Evolutionary conservation across 768 basidiomycete species (phyloP).

Genomic region (Podaxis rugospora): DNA sequence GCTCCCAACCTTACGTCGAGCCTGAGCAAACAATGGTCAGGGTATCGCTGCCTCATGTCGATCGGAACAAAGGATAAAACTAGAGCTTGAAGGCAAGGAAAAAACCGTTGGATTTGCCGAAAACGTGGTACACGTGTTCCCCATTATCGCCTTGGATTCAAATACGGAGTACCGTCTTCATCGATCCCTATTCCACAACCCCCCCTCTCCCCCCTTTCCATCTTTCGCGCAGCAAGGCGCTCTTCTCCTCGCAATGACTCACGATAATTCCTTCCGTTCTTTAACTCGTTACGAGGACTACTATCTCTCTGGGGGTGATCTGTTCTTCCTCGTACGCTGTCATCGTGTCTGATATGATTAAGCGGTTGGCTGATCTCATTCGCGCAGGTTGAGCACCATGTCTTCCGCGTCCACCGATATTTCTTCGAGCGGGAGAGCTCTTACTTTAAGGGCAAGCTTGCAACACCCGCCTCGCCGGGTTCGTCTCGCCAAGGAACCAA

Average conservation of each 20-base stretch:
- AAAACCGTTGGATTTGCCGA: slow-evolving; percentile 12
- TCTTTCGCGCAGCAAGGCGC: slow-evolving; percentile 22
- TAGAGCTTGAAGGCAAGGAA: neutral
- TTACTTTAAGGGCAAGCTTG: slow-evolving; percentile 36
- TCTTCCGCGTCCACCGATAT: slow-evolving; percentile 56
- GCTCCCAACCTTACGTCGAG: slow-evolving; percentile 1
- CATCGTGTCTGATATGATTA: neutral
- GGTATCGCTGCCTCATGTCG: slow-evolving; percentile 12
- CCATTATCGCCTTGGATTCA: slow-evolving; percentile 19
- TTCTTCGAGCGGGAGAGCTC: slow-evolving; percentile 62
- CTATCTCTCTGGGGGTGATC: slow-evolving; percentile 51
- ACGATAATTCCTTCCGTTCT: slow-evolving; percentile 17
- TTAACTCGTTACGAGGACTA: slow-evolving; percentile 32
- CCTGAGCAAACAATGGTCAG: slow-evolving; percentile 5
- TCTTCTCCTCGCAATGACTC: slow-evolving; percentile 13
- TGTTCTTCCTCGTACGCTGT: slow-evolving; percentile 45
- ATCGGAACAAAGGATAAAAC: slow-evolving; percentile 15
- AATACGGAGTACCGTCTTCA: slow-evolving; percentile 24
- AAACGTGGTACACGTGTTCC: slow-evolving; percentile 29
- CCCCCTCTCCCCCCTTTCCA: slow-evolving; percentile 21
- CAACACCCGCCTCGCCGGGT: slow-evolving; percentile 25
- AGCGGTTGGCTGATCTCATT: neutral
- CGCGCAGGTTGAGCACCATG: slow-evolving; percentile 47
- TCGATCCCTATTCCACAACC: slow-evolving; percentile 26
- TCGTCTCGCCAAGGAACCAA: slow-evolving; percentile 29